Evolutionary conservation across 768 basidiomycete genomes (phyloP), one percentile per base, ranked within the genome.

Genomic region (Gloeophyllum trabeum): DNA sequence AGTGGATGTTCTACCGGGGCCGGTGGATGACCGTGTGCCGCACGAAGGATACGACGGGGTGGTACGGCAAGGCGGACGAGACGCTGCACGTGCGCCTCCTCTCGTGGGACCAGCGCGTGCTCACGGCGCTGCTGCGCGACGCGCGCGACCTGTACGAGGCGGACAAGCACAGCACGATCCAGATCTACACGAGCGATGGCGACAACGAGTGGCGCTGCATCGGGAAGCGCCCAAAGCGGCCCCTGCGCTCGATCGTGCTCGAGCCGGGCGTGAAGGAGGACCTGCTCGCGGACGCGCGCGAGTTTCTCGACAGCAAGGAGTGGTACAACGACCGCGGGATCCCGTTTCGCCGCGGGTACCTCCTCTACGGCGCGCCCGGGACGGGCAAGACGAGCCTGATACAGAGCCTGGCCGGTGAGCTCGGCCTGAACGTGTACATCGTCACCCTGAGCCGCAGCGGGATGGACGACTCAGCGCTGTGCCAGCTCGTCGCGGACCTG

Each of bases 311-410:
- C 6, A 81, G 76, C 48, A 81, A 78, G 49, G 43, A 60, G 16
- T 89, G 87, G 87, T 89, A 89, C 48, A 52, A 70, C 1, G 73
- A 75, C 7, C 75, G 85, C 40, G 86, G 84, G 0, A 87, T 89
- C 44, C 86, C 87, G 1, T 88, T 83, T 63, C 76, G 84, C 16
- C 68, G 85, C 10, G 86, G 87, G 10, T 85, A 84, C 53, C 69
- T 87, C 3, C 46, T 76, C 73, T 72, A 84, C 49, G 85, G 85
- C 18, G 78, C 72, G 4, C 82, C 84, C 24, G 83, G 85, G 5
- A 75, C 79, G 6, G 85, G 87, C 1, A 90, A 87, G 54, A 86
- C 84, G 0, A 81, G 78, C 22, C 68, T 87, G 39, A 87, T 86
- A 41, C 79, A 85, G 48, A 71, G 75, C 36, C 62, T 88, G 5